Evolutionary conservation across 2,329 filamentous ascomycete species (phyloP), one percentile per base, ranked within the genome.

Genomic region (Cladosporium austrohemisphaericum): DNA sequence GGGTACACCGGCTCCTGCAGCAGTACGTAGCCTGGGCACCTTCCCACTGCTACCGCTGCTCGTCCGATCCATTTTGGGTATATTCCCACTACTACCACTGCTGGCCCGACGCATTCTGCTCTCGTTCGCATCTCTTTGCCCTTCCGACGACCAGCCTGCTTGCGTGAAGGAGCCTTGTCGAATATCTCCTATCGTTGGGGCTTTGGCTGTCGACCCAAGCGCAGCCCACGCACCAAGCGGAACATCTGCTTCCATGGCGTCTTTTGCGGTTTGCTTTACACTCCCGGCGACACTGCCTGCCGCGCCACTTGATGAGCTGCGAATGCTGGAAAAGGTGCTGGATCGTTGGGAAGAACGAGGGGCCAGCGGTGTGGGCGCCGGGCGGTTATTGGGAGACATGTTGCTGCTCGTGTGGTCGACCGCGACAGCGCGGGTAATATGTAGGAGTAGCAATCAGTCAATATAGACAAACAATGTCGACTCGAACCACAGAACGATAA

Each of bases 181-280:
- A 25, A 75, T 73, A 36, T 75, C 71, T 36, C 59, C 56, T 16
- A 74, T 49, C 1, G 70, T 70, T 4, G 71, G 72, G 11, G 71
- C 70, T 53, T 64, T 68, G 7, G 70, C 63, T 11, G 65, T 69
- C 5, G 63, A 63, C 10, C 70, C 71, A 2, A 70, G 70, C 1
- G 72, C 72, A n/a, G 71, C 69, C 70, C 68, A 71, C 64, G 71
- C 69, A 32, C 71, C 69, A 0, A 65, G 63, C 3, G 69, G 70
- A 6, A 65, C 62, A 37, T 66, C 49, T 26, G 38, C 46, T 11
- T 49, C 31, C 46, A 49, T 33, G n/a, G 46, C 46, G 36, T 49
- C 38, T 28, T 41, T 41, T 18, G 46, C 37, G 6, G 31, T 35
- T 25, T 49, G 26, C 29, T 35, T 41, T 7, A 49, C 46, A 23